Evolutionary conservation across 768 basidiomycete genomes (phyloP).

Genomic region (Hypholoma fasciculare): DNA sequence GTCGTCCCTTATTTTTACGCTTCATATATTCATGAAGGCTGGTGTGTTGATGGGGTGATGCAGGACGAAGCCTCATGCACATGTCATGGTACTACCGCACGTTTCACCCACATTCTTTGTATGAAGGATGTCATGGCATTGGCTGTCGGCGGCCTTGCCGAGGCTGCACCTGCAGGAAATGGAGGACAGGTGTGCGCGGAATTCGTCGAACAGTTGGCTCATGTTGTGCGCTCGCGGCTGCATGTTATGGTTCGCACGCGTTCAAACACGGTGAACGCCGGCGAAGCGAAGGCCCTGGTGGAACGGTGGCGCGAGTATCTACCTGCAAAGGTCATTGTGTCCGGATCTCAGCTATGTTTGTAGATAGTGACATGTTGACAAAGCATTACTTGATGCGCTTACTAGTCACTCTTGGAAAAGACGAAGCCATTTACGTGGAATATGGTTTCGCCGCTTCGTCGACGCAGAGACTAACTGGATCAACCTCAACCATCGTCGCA

Average conservation of each 20-base stretch:
- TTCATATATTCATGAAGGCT: too few relatives aligned
- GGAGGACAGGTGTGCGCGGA: conserved; percentile 37
- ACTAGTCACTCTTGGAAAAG: conserved; percentile 34
- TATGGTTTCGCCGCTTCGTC: conserved; percentile 47
- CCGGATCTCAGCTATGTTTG: not conserved
- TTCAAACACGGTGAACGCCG: conserved; percentile 47
- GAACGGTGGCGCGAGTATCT: conserved; percentile 45
- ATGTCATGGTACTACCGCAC: too few relatives aligned
- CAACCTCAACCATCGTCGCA: conserved; percentile 34
- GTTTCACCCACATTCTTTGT: conserved; percentile 67
- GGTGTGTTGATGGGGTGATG: too few relatives aligned
- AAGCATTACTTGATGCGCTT: conserved; percentile 44
- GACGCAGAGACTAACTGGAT: conserved; percentile 42
- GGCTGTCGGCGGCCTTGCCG: conserved; percentile 60
- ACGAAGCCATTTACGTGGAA: conserved; percentile 41
- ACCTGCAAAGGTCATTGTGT: not conserved
- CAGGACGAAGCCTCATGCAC: too few relatives aligned
- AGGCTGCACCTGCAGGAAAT: conserved; percentile 22
- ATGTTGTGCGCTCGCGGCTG: conserved; percentile 48
- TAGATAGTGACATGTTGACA: conserved; percentile 38
- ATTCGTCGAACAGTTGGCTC: conserved; percentile 49
- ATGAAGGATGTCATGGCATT: conserved; percentile 81
- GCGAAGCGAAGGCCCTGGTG: conserved; percentile 73
- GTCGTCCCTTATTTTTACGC: too few relatives aligned
- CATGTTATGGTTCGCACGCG: conserved; percentile 90